Percentiles rank a stretch among this genome's conserved stretches.
Conservation (phyloP, 768 basidiomycete species). For the Lactifluus rugatus region DNA sequence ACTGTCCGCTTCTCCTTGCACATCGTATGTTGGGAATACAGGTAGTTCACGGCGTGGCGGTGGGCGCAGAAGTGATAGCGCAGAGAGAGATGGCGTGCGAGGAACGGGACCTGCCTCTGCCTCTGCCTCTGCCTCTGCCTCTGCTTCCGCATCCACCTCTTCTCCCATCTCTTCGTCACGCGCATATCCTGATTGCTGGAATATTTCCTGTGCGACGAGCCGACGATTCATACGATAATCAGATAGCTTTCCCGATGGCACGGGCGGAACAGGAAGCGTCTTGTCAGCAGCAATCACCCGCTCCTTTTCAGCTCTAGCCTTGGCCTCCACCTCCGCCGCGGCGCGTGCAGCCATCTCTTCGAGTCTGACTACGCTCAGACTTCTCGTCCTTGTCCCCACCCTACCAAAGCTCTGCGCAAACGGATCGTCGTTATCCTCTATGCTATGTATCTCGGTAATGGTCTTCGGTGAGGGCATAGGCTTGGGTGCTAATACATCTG, state of each 20-base stretch:
- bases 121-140: conserved; percentile 14
- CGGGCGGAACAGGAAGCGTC: conserved; percentile 51
- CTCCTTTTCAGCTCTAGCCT: conserved; percentile 24
- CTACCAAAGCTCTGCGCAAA: neutral
- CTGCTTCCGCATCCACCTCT: neutral
- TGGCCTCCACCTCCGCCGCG: conserved; percentile 2
- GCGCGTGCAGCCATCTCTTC: conserved; percentile 62
- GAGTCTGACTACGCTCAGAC: conserved; percentile 54
- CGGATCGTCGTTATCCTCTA: neutral
- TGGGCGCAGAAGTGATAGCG: conserved; percentile 24
- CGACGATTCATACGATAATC: conserved; percentile 16
- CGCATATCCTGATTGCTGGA: conserved; percentile 12
- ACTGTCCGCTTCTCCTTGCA: conserved; percentile 29
- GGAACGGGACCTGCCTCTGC: neutral
- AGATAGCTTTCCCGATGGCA: conserved; percentile 35
- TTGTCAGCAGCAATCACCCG: conserved; percentile 32
- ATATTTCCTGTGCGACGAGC: conserved; percentile 27
- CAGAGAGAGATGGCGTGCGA: conserved; percentile 26
- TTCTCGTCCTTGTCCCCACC: conserved; percentile 31
- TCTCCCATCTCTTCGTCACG: conserved; percentile 10
- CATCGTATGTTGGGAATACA: neutral
- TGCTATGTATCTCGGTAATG: conserved; percentile 17
- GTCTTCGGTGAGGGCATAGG: conserved; percentile 60
- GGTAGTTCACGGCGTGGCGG: conserved; percentile 5
- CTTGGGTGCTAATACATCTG: conserved; percentile 47